phyloP scores from a whole-genome alignment of 1,284 basidiomycete genomes.

The Malassezia caprae region DNA sequence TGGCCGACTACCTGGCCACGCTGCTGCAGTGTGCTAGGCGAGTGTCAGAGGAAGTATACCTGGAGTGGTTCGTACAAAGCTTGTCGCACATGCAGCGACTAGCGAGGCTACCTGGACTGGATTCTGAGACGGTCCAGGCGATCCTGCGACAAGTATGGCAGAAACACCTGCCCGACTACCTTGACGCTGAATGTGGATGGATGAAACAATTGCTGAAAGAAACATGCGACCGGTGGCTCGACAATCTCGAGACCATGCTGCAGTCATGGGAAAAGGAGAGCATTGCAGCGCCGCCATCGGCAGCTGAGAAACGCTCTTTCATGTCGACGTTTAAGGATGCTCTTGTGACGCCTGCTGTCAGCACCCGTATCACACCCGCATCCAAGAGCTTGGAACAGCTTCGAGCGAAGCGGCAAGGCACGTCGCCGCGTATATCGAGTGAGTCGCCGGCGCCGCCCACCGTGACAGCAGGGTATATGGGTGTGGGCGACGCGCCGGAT shows the following conservation, averaged over 20 bases:
- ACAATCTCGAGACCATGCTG: conserved; percentile 50
- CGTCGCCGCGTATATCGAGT: not conserved
- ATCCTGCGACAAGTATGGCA: conserved; percentile 83
- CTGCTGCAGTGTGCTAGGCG: conserved; percentile 68
- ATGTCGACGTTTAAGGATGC: conserved; percentile 81
- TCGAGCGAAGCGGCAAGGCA: conserved; percentile 4
- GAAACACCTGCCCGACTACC: conserved; percentile 86
- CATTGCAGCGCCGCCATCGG: conserved; percentile 52
- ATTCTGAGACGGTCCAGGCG: conserved; percentile 59
- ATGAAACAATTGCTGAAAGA: conserved; percentile 64
- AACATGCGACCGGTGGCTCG: conserved; percentile 71
- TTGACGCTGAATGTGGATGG: conserved; percentile 80
- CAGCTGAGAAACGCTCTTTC: conserved; percentile 81
- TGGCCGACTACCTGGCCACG: conserved; percentile 69
- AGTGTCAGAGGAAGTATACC: conserved; percentile 63
- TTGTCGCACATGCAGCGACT: conserved; percentile 60
- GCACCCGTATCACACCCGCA: conserved; percentile 3
- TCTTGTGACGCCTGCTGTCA: conserved; percentile 78
- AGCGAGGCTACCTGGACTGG: not conserved
- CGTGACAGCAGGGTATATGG: not conserved
- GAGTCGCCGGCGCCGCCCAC: not conserved
- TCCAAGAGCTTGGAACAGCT: conserved; percentile 10
- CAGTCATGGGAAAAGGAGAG: not conserved
- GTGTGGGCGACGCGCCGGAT: not conserved
- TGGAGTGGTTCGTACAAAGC: conserved; percentile 75